Percentiles rank a stretch among this genome's conserved stretches.
Evolutionary conservation across 2,329 filamentous ascomycete genomes (phyloP).

Genomic region (Aspergillus neoniger): DNA sequence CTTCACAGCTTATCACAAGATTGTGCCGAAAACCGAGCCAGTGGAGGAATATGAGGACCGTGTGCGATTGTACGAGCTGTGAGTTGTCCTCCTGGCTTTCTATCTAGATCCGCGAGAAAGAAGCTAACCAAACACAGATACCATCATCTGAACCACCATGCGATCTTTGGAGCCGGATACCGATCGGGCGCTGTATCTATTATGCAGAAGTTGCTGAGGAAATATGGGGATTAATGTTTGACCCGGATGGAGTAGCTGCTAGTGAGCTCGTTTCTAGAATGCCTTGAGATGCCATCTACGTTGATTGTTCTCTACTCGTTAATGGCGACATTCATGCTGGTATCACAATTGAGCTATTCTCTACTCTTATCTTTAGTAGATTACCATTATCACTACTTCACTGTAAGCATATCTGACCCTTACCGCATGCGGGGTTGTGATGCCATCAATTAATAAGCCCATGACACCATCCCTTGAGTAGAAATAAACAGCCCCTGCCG

Average conservation of each 20-base stretch:
- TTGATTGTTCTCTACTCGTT: background rate
- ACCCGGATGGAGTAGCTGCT: background rate
- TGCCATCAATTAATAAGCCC: slow-evolving; percentile 10
- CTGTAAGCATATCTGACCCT: background rate
- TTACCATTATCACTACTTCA: background rate
- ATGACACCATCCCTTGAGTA: slow-evolving; percentile 13
- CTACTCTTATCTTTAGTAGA: background rate
- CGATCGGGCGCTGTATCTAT: slow-evolving; percentile 73
- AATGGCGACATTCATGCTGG: background rate
- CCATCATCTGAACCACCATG: slow-evolving; percentile 86
- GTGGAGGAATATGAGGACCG: slow-evolving; percentile 82
- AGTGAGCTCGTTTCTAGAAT: background rate
- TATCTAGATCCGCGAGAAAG: background rate
- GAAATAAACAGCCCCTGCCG: background rate
- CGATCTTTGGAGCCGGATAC: slow-evolving; percentile 81
- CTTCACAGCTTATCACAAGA: slow-evolving; percentile 72
- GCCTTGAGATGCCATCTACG: background rate
- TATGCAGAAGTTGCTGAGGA: slow-evolving; percentile 71
- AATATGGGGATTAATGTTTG: slow-evolving; percentile 59
- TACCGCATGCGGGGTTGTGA: slow-evolving; percentile 1
- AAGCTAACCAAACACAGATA: slow-evolving; percentile 56
- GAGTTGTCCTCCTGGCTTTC: slow-evolving; percentile 43
- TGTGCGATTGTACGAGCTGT: slow-evolving; percentile 78
- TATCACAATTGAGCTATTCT: background rate
- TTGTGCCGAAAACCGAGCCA: slow-evolving; percentile 79